These are phyloP conservation scores for Vanilla planifolia DNA, from an alignment of 106 monocot genomes.

Conservation along the genomic window DNA sequence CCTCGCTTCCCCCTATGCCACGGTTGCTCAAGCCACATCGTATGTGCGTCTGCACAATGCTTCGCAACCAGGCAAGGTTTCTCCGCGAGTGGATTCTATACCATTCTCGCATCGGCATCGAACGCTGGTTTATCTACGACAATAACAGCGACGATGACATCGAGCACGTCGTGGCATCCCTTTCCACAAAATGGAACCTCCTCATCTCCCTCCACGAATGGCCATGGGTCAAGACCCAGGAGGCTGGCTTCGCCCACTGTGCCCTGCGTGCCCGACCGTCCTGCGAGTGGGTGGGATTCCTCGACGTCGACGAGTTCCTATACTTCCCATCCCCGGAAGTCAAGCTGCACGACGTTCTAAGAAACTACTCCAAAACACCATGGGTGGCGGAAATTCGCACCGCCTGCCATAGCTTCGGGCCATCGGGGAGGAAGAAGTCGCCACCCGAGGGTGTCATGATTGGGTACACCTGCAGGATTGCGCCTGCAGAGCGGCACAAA, in stretches of 20 bases:
- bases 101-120: constrained; percentile 64
- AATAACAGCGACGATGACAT: constrained; percentile 89
- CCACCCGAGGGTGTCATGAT: constrained; percentile 59
- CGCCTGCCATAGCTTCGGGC: constrained; percentile 84
- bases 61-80: constrained; percentile 91
- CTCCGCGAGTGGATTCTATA: constrained; percentile 82
- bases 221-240: constrained; percentile 97
- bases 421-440: constrained; percentile 47
- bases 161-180: constrained; percentile 23
- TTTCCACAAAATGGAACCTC: constrained; percentile 15
- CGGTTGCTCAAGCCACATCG: constrained; percentile 20
- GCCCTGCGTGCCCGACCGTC: constrained; percentile 51
- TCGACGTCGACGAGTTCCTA: constrained; percentile 95
- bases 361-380: constrained; percentile 42
- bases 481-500: constrained; percentile 86
- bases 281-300: constrained; percentile 92
- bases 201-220: constrained; percentile 52
- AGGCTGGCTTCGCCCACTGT: constrained; percentile 95
- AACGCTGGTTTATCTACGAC: constrained; percentile 91
- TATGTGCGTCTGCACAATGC: constrained; percentile 96
- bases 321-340: constrained; percentile 38
- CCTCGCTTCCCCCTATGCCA: neutral
- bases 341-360: constrained; percentile 44
- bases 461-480: constrained; percentile 78
- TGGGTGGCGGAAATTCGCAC: constrained; percentile 69